Evolutionary conservation across 257 asterid genomes (phyloP).

Genomic region (Nicotiana obtusifolia): DNA sequence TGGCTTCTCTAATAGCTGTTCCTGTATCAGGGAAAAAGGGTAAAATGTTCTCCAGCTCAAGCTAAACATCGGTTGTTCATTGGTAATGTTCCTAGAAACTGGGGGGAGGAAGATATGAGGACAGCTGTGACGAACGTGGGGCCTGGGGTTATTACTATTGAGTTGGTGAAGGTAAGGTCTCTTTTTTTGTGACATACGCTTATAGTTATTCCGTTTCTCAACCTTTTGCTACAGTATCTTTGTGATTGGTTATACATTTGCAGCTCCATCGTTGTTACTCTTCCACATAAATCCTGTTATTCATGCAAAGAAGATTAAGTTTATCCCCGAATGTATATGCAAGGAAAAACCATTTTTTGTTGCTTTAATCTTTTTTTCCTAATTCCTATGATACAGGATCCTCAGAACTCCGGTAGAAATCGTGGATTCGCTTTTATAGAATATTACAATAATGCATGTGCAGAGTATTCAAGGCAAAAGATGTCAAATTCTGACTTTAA

Average conservation of each 20-base stretch:
- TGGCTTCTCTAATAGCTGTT: conserved; percentile 12
- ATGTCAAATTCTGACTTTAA: conserved; percentile 80
- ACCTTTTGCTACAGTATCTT: conserved; percentile 1
- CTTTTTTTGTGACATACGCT: not conserved
- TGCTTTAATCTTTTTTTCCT: not conserved
- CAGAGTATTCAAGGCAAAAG: conserved; percentile 84
- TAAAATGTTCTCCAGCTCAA: conserved; percentile 89
- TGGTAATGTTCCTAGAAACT: conserved; percentile 81
- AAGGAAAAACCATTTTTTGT: not conserved
- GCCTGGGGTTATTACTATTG: conserved; percentile 79
- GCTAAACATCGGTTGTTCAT: conserved; percentile 84
- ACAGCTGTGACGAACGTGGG: conserved; percentile 68
- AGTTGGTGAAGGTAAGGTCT: conserved; percentile 66
- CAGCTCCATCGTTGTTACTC: not conserved
- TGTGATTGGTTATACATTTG: not conserved
- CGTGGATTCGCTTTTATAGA: conserved; percentile 92
- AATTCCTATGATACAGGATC: conserved; percentile 45
- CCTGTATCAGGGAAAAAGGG: conserved; percentile 61
- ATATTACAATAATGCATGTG: conserved; percentile 96
- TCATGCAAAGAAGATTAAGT: not conserved
- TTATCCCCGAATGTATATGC: not conserved
- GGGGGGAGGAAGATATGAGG: conserved; percentile 84
- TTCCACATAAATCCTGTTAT: not conserved
- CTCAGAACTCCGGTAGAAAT: conserved; percentile 69
- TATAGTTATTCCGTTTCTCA: conserved; percentile 6